Conservation (phyloP, 2,329 filamentous ascomycete species). For the Aspergillus nomiae region DNA sequence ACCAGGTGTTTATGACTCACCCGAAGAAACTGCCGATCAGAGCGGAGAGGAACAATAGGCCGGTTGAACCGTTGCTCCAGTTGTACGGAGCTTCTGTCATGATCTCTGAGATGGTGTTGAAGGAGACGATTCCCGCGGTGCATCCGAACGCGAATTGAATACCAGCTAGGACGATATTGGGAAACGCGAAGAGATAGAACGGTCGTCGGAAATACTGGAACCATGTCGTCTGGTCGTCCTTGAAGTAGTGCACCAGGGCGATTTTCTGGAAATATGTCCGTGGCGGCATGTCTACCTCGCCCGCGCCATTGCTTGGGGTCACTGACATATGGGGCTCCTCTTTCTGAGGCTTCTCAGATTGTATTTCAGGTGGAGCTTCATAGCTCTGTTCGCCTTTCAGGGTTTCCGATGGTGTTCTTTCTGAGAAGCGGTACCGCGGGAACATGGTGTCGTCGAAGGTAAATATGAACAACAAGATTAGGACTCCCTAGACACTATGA, state of each 20-base stretch:
- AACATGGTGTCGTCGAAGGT: slow-evolving; percentile 42
- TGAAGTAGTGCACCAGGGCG: slow-evolving; percentile 27
- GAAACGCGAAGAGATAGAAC: slow-evolving; percentile 43
- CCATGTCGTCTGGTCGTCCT: slow-evolving; percentile 40
- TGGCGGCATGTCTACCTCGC: slow-evolving; percentile 21
- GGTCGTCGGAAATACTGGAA: slow-evolving; percentile 45
- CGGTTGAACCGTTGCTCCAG: slow-evolving; percentile 37
- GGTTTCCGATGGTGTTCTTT: background rate
- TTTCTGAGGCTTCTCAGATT: slow-evolving; percentile 9
- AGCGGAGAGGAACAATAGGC: slow-evolving; percentile 35
- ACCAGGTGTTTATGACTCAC: slow-evolving; percentile 8
- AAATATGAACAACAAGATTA: slow-evolving; percentile 32
- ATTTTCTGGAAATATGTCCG: slow-evolving; percentile 27
- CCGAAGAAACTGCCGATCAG: slow-evolving; percentile 37
- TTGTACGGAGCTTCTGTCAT: slow-evolving; percentile 42
- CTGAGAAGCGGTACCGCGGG: slow-evolving; percentile 33
- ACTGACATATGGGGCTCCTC: slow-evolving; percentile 16
- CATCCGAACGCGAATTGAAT: slow-evolving; percentile 46
- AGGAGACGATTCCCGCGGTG: slow-evolving; percentile 44
- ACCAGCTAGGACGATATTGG: slow-evolving; percentile 42
- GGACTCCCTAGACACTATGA: slow-evolving; percentile 16
- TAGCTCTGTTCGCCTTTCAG: background rate
- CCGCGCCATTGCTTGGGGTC: slow-evolving; percentile 18
- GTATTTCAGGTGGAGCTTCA: background rate
- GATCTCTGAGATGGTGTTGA: slow-evolving; percentile 40